Conservation (phyloP, 2,329 filamentous ascomycete species). For the Fusarium ambrosium region DNA sequence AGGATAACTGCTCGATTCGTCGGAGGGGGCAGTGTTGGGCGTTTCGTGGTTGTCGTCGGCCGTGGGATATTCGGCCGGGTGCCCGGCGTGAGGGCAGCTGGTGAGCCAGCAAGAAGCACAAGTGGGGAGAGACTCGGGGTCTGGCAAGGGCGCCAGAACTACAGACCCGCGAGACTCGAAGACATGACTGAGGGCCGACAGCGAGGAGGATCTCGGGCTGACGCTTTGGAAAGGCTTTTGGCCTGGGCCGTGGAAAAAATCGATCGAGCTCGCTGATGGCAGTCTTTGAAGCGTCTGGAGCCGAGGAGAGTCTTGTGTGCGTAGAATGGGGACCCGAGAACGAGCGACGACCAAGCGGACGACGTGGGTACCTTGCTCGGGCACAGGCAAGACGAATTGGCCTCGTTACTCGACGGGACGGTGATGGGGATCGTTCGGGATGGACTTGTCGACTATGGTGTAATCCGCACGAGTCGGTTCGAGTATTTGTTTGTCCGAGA, state of each 20-base stretch:
- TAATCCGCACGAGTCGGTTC: background rate
- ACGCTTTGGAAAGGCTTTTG: slow-evolving; percentile 33
- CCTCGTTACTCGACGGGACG: slow-evolving; percentile 16
- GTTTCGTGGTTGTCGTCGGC: slow-evolving; percentile 37
- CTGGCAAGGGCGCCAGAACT: slow-evolving; percentile 64
- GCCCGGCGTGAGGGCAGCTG: slow-evolving; percentile 32
- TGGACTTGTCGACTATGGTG: slow-evolving; percentile 5
- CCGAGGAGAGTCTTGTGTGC: slow-evolving; percentile 8
- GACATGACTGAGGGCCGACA: slow-evolving; percentile 60
- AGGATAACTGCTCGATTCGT: slow-evolving; percentile 12
- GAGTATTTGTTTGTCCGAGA: slow-evolving; percentile 16
- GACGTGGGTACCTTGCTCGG: slow-evolving; percentile 33
- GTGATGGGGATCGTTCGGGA: background rate
- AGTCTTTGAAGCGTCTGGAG: slow-evolving; percentile 22
- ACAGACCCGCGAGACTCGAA: slow-evolving; percentile 58
- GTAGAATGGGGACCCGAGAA: slow-evolving; percentile 30
- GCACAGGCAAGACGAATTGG: slow-evolving; percentile 19
- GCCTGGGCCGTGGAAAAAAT: slow-evolving; percentile 13
- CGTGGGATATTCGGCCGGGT: slow-evolving; percentile 26
- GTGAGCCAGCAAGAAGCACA: slow-evolving; percentile 38
- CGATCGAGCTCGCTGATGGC: slow-evolving; percentile 12
- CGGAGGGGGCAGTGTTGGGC: slow-evolving; percentile 22
- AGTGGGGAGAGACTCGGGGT: slow-evolving; percentile 51
- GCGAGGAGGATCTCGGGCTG: slow-evolving; percentile 47
- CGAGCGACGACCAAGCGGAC: slow-evolving; percentile 29